These are phyloP conservation scores for Maudiozyma pseudohumilis DNA, from an alignment of 805 yeast species.

Conservation along the genomic window DNA sequence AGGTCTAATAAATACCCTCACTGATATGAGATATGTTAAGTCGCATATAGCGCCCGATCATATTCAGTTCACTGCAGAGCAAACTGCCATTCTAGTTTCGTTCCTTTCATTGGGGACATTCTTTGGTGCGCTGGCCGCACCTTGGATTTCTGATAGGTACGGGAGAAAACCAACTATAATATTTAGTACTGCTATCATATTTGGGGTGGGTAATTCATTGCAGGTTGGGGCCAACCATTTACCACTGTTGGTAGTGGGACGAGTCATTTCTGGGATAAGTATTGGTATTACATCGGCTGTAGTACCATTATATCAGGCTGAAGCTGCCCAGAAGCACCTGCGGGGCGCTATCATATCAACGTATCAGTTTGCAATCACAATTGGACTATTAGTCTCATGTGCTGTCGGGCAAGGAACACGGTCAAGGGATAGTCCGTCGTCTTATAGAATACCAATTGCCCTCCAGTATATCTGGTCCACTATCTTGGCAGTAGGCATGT, in stretches of 20 bases:
- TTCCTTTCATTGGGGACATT: slow-evolving; percentile 75
- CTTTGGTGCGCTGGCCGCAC: slow-evolving; percentile 51
- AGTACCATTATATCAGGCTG: slow-evolving; percentile 80
- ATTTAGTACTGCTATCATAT: slow-evolving; percentile 48
- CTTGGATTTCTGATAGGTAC: slow-evolving; percentile 54
- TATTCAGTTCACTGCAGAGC: slow-evolving; percentile 43
- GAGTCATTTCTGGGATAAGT: slow-evolving; percentile 61
- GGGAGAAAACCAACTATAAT: slow-evolving; percentile 68
- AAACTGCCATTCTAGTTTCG: slow-evolving; percentile 65
- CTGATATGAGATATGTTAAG: slow-evolving; percentile 65
- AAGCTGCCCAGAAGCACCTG: slow-evolving; percentile 69
- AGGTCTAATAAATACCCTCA: slow-evolving; percentile 68
- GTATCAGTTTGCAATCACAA: slow-evolving; percentile 84
- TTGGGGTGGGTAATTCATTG: slow-evolving; percentile 60
- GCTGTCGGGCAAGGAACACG: slow-evolving; percentile 74
- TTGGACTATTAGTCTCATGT: slow-evolving; percentile 70
- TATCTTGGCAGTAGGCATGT: slow-evolving; percentile 55
- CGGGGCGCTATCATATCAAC: slow-evolving; percentile 76
- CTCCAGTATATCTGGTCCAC: slow-evolving; percentile 67
- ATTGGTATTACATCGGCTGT: slow-evolving; percentile 73
- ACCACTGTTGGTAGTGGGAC: slow-evolving; percentile 57
- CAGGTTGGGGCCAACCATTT: slow-evolving; percentile 50
- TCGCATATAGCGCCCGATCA: slow-evolving; percentile 42
- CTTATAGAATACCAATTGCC: slow-evolving; percentile 67
- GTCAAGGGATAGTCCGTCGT: slow-evolving; percentile 40